Evolutionary conservation across 306 rosid species (phyloP).

Genomic region (Corylus heterophylla): DNA sequence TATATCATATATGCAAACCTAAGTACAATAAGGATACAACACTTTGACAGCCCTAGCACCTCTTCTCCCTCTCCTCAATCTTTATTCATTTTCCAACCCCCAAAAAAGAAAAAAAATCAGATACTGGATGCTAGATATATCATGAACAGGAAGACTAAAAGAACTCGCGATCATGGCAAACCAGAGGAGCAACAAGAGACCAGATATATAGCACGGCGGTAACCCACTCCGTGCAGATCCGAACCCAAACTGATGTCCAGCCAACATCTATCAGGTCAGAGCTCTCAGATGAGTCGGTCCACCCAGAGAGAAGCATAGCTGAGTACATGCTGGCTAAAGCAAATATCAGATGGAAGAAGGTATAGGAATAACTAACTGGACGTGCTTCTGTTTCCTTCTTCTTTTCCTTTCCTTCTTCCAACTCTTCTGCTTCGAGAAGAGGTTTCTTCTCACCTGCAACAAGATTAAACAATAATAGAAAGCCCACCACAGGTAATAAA

Average conservation of each 20-base stretch:
- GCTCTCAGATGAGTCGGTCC: slow-evolving; percentile 78
- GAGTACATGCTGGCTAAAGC: slow-evolving; percentile 96
- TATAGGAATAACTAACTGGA: slow-evolving; percentile 83
- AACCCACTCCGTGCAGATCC: slow-evolving; percentile 87
- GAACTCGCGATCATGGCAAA: slow-evolving; percentile 80
- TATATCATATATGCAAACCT: background rate
- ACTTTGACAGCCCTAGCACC: background rate
- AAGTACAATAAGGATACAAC: background rate
- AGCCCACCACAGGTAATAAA: background rate
- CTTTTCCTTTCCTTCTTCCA: slow-evolving; percentile 75
- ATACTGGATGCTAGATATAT: background rate
- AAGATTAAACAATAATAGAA: slow-evolving; percentile 1
- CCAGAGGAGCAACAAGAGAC: slow-evolving; percentile 77
- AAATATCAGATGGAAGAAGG: slow-evolving; percentile 92
- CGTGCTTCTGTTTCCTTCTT: slow-evolving; percentile 57
- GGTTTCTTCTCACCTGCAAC: slow-evolving; percentile 61
- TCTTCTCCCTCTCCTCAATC: background rate
- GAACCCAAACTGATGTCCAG: slow-evolving; percentile 97
- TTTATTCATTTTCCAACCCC: background rate
- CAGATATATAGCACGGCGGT: slow-evolving; percentile 77
- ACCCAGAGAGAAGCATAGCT: slow-evolving; percentile 96
- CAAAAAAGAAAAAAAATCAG: background rate
- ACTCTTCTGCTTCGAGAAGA: slow-evolving; percentile 61
- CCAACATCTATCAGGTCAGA: slow-evolving; percentile 88
- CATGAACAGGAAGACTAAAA: slow-evolving; percentile 30